phyloP scores from a whole-genome alignment of 371 early-diverging fungal genomes.

The Zopfochytrium polystomum region DNA sequence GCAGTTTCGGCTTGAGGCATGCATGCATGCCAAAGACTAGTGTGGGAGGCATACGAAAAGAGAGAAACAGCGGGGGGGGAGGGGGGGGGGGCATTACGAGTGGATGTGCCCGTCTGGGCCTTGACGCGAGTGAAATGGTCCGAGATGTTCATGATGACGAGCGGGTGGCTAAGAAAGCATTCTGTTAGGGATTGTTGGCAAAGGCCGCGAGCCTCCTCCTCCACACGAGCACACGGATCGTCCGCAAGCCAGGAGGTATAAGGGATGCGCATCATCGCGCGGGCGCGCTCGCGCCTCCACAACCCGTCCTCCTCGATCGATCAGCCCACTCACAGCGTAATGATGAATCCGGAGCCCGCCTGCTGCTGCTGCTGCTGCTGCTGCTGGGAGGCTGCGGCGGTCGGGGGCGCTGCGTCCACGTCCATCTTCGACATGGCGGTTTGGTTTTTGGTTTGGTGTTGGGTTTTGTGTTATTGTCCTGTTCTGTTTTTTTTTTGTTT shows the following conservation, averaged over 20 bases:
- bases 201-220: background rate
- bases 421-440: too few species aligned
- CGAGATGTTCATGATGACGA: slow-evolving; percentile 80
- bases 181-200: background rate
- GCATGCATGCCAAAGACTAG: background rate
- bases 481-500: too few species aligned
- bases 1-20: background rate
- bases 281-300: too few species aligned
- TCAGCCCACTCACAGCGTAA: slow-evolving; percentile 16
- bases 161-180: slow-evolving; percentile 64
- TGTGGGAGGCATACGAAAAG: slow-evolving; percentile 3
- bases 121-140: slow-evolving; percentile 82
- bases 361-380: too few species aligned
- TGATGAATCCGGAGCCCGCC: slow-evolving; percentile 19
- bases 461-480: too few species aligned
- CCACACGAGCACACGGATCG: background rate
- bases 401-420: too few species aligned
- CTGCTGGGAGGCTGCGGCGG: too few species aligned
- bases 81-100: background rate
- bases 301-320: too few species aligned
- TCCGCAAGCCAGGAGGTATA: background rate
- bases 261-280: background rate
- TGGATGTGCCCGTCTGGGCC: slow-evolving; percentile 40
- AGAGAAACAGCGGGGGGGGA: slow-evolving; percentile 1
- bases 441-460: too few species aligned